phyloP scores from a whole-genome alignment of 164 flowering plant species.

The Paratinospora sagittata region DNA sequence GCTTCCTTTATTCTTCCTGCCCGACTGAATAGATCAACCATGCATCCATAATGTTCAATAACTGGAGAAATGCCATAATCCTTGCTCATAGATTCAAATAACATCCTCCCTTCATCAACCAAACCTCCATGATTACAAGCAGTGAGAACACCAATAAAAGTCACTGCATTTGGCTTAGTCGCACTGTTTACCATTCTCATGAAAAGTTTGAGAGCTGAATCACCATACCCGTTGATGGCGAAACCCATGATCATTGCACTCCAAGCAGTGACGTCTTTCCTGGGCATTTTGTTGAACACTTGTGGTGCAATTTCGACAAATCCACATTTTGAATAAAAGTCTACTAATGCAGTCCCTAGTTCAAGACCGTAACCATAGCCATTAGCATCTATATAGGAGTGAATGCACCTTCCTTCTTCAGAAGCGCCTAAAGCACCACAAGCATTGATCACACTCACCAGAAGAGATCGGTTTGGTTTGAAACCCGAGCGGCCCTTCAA shows the following conservation, averaged over 20 bases:
- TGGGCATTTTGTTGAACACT: constrained; percentile 12
- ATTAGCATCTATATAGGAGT: constrained; percentile 12
- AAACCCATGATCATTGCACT: constrained; percentile 26
- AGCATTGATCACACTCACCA: constrained; percentile 25
- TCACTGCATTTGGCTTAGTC: constrained; percentile 21
- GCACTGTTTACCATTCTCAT: constrained; percentile 17
- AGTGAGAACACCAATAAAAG: constrained; percentile 21
- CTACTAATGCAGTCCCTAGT: constrained; percentile 21
- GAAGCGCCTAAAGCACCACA: constrained; percentile 26
- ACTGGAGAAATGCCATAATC: constrained; percentile 19
- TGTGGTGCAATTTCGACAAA: constrained; percentile 8
- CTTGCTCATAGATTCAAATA: constrained; percentile 23
- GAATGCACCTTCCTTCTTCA: constrained; percentile 26
- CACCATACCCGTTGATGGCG: constrained; percentile 21
- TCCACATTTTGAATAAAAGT: constrained; percentile 32
- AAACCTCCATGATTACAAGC: constrained; percentile 26
- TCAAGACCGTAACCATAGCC: constrained; percentile 16
- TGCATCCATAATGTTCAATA: constrained; percentile 37
- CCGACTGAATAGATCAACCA: constrained; percentile 37
- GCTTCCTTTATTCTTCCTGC: constrained; percentile 26
- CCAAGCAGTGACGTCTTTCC: constrained; percentile 27
- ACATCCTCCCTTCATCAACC: constrained; percentile 19
- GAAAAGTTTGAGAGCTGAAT: constrained; percentile 18
- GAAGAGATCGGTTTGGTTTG: constrained; percentile 21
- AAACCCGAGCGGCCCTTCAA: constrained; percentile 9